Percentiles rank a stretch among this genome's conserved stretches.
These are phyloP conservation scores for Abelmoschus esculentus DNA, from an alignment of 345 rosid genomes.

Conservation along the genomic window DNA sequence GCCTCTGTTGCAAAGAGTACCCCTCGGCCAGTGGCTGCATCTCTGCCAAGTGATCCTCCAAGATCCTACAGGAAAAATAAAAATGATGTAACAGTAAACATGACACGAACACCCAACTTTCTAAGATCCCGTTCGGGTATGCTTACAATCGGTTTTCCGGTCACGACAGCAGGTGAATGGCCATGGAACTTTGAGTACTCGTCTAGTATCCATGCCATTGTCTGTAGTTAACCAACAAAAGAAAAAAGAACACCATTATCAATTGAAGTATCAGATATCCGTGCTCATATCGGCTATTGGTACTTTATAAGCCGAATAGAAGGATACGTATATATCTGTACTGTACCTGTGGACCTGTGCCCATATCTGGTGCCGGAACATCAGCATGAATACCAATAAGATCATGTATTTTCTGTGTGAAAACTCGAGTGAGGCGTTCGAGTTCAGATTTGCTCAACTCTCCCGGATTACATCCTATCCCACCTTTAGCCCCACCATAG, in stretches of 20 bases:
- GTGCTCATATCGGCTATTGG: too few relatives aligned
- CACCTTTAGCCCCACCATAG: slow-evolving; percentile 97
- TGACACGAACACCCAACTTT: too few relatives aligned
- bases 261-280: too few relatives aligned
- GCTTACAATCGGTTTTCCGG: slow-evolving; percentile 81
- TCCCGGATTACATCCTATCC: slow-evolving; percentile 82
- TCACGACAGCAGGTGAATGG: slow-evolving; percentile 86
- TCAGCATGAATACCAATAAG: slow-evolving; percentile 81
- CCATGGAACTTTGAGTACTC: slow-evolving; percentile 96
- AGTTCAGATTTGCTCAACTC: slow-evolving; percentile 63
- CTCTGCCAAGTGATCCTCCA: slow-evolving; percentile 94
- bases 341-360: slow-evolving; percentile 70
- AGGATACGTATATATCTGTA: background rate
- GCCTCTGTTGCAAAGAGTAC: slow-evolving; percentile 96
- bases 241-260: too few relatives aligned
- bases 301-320: too few relatives aligned
- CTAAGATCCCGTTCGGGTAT: too few relatives aligned
- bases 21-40: slow-evolving; percentile 96
- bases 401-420: slow-evolving; percentile 93
- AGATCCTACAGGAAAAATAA: slow-evolving; percentile 49
- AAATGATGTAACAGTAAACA: too few relatives aligned
- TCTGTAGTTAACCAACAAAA: slow-evolving; percentile 33
- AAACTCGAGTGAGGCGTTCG: slow-evolving; percentile 85
- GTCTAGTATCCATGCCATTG: slow-evolving; percentile 99
- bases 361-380: slow-evolving; percentile 99